Percentiles rank a stretch among this genome's conserved stretches.
These are phyloP conservation scores for Populus nigra DNA, from an alignment of 345 rosid genomes.

Conservation along the genomic window DNA sequence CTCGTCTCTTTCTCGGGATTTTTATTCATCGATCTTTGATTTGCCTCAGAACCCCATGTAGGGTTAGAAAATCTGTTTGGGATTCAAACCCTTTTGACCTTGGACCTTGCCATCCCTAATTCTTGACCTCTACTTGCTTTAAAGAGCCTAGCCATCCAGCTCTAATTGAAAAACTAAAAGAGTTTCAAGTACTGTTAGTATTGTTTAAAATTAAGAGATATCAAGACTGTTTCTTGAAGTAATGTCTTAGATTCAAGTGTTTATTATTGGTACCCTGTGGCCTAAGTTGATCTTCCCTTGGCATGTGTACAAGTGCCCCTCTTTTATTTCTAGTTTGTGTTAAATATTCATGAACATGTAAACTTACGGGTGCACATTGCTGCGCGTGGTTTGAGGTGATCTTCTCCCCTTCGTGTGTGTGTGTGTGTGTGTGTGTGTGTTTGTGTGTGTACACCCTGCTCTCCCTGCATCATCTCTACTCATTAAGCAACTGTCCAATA, in stretches of 20 bases:
- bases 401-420: background rate
- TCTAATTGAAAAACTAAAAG: background rate
- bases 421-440: too few relatives aligned
- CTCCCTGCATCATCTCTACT: background rate
- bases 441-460: too few relatives aligned
- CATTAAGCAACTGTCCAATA: background rate
- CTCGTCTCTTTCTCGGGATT: conserved; percentile 10
- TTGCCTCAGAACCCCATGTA: conserved; percentile 20
- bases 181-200: background rate
- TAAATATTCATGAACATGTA: background rate
- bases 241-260: background rate
- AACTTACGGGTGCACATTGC: background rate
- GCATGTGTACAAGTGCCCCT: background rate
- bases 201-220: background rate
- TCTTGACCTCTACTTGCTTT: background rate
- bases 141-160: background rate
- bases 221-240: background rate
- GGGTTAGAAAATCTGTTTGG: conserved; percentile 20
- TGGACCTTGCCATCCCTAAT: conserved; percentile 9
- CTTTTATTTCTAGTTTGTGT: background rate
- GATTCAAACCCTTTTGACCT: conserved; percentile 35
- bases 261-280: background rate
- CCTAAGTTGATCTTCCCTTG: conserved; percentile 11
- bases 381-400: background rate
- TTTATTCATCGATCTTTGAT: background rate